Evolutionary conservation across 257 asterid species (phyloP), one percentile per base, ranked within the genome.

Genomic region (Cruciata laevipes): DNA sequence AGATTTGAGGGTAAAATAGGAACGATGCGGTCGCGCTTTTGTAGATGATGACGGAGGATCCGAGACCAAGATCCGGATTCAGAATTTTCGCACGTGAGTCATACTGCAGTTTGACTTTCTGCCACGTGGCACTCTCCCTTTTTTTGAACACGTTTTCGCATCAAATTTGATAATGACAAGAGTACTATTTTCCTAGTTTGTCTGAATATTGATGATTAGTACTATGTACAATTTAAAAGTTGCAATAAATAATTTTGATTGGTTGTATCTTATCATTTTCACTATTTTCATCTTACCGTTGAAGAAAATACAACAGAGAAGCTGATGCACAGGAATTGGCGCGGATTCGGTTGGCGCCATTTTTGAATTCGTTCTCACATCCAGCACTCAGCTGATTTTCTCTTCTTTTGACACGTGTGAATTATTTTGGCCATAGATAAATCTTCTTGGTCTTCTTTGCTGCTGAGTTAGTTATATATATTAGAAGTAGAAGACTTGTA

Each of bases 21-120:
- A 49, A 67, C 51, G 75, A 75, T 61, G 71, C 30, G 65, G 75
- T 71, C 80, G 83, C 71, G 83, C 62, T 63, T 83, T 81, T 76
- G 88, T 81, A 81, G 86, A 68, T 68, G 86, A 68, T 66, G 27
- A 66, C 65, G 65, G 69, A 73, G 76, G 87, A 79, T 72, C 84
- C 87, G 84, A 79, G 63, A 23, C 68, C 69, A 85, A 81, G 69
- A 70, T 74, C 69, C 86, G 85, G 69, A 70, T 74, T 27, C 69
- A 21, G 69, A 42, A 27, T 31, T 57, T 20, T 68, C 71, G 76
- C 84, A 81, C 84, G 83, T 75, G 83, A 59, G 65, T 65, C 67
- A 57, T 11, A 27, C 12, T 5, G 3, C 55, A 12, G 7, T 16
- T 52, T 62, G 78, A 65, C 75, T 69, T 61, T 57, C 51, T 25